Conservation (phyloP, 441 rosid species). For the Geranium incanum region DNA sequence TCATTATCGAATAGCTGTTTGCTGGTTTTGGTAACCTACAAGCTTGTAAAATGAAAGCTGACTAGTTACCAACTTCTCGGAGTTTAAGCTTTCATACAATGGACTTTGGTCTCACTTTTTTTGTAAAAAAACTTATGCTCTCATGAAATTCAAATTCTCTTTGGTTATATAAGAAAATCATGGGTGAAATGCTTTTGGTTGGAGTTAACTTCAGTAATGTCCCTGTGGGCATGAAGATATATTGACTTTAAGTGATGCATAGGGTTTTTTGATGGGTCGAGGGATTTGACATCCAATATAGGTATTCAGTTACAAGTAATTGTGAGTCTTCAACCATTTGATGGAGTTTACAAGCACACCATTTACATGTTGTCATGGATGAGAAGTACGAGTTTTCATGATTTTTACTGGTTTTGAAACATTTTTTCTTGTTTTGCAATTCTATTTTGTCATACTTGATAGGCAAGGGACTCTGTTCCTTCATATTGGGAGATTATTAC, state of each 20-base stretch:
- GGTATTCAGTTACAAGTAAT: background rate
- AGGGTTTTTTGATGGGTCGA: background rate
- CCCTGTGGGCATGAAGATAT: background rate
- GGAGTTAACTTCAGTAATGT: background rate
- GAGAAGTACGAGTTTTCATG: background rate
- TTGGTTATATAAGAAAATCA: background rate
- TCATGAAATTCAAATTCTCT: background rate
- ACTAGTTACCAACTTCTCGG: background rate
- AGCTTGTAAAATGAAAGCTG: background rate
- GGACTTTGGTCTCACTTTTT: background rate
- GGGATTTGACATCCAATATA: background rate
- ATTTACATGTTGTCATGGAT: background rate
- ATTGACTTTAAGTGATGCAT: background rate
- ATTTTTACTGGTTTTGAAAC: background rate
- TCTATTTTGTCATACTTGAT: background rate
- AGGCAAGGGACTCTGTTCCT: background rate
- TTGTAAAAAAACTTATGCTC: background rate
- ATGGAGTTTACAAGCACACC: background rate
- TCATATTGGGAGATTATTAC: background rate
- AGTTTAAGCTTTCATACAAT: background rate
- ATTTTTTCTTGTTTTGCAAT: background rate
- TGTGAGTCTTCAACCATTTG: background rate
- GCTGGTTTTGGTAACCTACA: background rate
- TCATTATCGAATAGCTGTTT: background rate
- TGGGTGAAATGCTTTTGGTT: no score